A percentile compares a stretch with the other conserved stretches of the same genome.
Evolutionary conservation across 768 basidiomycete genomes (phyloP).

Genomic region (Mycena capillaripes): DNA sequence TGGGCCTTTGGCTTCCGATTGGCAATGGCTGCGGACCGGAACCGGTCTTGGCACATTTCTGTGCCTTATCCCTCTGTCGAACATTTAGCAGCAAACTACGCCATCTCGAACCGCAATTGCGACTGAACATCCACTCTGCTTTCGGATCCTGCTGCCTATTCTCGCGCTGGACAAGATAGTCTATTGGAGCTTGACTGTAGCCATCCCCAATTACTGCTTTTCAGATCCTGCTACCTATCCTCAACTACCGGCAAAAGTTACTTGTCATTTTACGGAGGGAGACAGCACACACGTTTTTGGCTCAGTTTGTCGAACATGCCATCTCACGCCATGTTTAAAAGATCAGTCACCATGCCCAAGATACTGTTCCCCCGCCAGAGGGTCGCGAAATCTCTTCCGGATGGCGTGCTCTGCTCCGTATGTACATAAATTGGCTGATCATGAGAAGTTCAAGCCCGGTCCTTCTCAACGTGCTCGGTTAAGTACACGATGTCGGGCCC

Average conservation of each 20-base stretch:
- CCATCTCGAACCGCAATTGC: slow-evolving; percentile 21
- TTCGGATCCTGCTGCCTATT: background rate
- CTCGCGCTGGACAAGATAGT: background rate
- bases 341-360: background rate
- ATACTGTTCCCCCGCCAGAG: background rate
- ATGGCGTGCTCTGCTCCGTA: slow-evolving; percentile 23
- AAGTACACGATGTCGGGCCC: background rate
- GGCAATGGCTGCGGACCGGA: background rate
- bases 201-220: background rate
- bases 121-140: background rate
- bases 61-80: background rate
- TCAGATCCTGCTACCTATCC: too few relatives aligned
- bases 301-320: background rate
- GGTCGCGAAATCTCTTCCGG: slow-evolving; percentile 20
- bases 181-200: background rate
- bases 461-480: background rate
- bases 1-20: too few relatives aligned
- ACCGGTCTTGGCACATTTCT: background rate
- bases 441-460: background rate
- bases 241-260: too few relatives aligned
- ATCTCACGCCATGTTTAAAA: slow-evolving; percentile 21
- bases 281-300: background rate
- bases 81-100: background rate
- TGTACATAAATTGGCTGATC: background rate
- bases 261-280: too few relatives aligned